A percentile compares a stretch with the other conserved stretches of the same genome.
These are phyloP conservation scores for Puccinia coronata DNA, from an alignment of 1,284 basidiomycete genomes.

Conservation along the genomic window DNA sequence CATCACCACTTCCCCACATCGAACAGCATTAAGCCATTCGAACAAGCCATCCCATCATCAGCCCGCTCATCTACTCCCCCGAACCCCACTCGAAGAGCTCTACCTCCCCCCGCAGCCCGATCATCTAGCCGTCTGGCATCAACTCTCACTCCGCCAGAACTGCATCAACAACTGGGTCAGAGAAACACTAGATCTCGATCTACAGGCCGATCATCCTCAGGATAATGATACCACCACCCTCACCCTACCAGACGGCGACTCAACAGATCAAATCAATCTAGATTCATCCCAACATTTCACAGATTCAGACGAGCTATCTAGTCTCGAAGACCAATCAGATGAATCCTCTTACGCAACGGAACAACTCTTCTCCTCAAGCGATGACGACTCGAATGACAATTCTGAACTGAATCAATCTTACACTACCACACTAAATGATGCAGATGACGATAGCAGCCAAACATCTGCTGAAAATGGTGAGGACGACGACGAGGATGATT, in stretches of 20 bases:
- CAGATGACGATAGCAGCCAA: slow-evolving; percentile 30
- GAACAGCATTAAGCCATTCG: not conserved
- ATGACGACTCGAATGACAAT: not conserved
- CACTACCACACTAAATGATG: slow-evolving; percentile 35
- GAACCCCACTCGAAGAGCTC: slow-evolving; percentile 11
- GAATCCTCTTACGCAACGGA: slow-evolving; percentile 6
- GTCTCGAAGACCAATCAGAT: not conserved
- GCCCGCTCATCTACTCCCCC: not conserved
- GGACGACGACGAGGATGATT: not conserved
- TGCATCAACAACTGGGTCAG: not conserved
- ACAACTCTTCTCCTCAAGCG: slow-evolving; percentile 11
- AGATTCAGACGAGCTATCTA: slow-evolving; percentile 1
- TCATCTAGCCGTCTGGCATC: slow-evolving; percentile 13
- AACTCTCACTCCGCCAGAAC: slow-evolving; percentile 9
- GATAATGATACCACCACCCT: not conserved
- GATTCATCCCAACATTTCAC: not conserved
- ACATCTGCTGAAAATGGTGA: too few species aligned
- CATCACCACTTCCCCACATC: not conserved
- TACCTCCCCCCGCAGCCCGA: not conserved
- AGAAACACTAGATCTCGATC: not conserved
- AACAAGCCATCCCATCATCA: not conserved
- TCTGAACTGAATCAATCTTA: slow-evolving; percentile 17
- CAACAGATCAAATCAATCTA: not conserved
- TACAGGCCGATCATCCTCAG: slow-evolving; percentile 14
- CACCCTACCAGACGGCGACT: not conserved